A percentile compares a stretch with the other conserved stretches of the same genome.
Conservation (phyloP, 2,329 filamentous ascomycete genomes). For the Alternaria atra region DNA sequence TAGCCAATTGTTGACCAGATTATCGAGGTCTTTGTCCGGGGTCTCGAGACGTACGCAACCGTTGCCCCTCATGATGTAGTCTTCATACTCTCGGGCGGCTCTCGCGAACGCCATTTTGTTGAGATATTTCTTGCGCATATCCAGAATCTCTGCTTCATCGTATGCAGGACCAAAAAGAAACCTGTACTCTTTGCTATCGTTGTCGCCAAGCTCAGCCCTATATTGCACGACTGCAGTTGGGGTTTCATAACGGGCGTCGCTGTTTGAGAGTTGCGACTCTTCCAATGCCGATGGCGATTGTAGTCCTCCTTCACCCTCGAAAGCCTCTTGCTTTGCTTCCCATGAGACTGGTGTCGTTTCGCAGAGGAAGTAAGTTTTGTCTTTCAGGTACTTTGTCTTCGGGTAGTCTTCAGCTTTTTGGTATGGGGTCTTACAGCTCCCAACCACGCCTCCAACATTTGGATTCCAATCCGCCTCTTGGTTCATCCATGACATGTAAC, state of each 20-base stretch:
- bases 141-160: slow-evolving; percentile 60
- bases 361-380: slow-evolving; percentile 67
- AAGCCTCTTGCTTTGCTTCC: slow-evolving; percentile 62
- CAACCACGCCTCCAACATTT: slow-evolving; percentile 61
- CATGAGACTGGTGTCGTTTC: slow-evolving; percentile 62
- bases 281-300: slow-evolving; percentile 60
- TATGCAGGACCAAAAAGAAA: slow-evolving; percentile 66
- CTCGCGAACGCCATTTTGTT: slow-evolving; percentile 59
- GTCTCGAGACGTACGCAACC: slow-evolving; percentile 64
- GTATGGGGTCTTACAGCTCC: slow-evolving; percentile 64
- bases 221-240: slow-evolving; percentile 65
- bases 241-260: slow-evolving; percentile 65
- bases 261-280: slow-evolving; percentile 52
- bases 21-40: slow-evolving; percentile 64
- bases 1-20: slow-evolving; percentile 68
- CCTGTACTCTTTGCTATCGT: slow-evolving; percentile 59
- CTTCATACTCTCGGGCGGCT: slow-evolving; percentile 59
- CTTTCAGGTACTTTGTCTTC: slow-evolving; percentile 66
- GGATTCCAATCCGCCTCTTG: slow-evolving; percentile 63
- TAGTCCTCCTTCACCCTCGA: slow-evolving; percentile 66
- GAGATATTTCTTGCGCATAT: slow-evolving; percentile 60
- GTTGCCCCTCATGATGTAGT: slow-evolving; percentile 61
- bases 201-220: slow-evolving; percentile 52
- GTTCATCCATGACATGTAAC: slow-evolving; percentile 72
- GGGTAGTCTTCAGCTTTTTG: slow-evolving; percentile 66